A percentile compares a stretch with the other conserved stretches of the same genome.
These are phyloP conservation scores for Colletotrichum tabaci DNA, from an alignment of 2,329 filamentous ascomycete species.

Conservation along the genomic window DNA sequence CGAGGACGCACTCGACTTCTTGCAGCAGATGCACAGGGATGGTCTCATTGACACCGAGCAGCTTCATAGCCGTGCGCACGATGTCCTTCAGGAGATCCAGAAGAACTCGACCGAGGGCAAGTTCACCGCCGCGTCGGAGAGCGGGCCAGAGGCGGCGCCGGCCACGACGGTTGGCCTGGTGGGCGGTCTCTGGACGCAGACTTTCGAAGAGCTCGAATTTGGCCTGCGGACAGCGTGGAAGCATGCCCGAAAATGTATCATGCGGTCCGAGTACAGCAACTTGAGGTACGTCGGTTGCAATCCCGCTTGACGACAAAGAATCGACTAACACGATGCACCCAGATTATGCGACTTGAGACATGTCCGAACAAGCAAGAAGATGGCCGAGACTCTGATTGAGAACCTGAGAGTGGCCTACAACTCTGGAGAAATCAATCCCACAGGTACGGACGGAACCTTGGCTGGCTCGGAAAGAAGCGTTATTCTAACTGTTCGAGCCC, in stretches of 20 bases:
- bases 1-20: slow-evolving; percentile 38
- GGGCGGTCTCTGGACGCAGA: slow-evolving; percentile 39
- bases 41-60: slow-evolving; percentile 28
- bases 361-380: slow-evolving; percentile 39
- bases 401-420: slow-evolving; percentile 36
- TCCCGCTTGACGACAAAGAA: too few species aligned
- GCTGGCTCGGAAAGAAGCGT: too few species aligned
- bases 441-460: background rate
- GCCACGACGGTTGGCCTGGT: slow-evolving; percentile 21
- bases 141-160: slow-evolving; percentile 22
- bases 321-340: background rate
- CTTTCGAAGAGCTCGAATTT: slow-evolving; percentile 40
- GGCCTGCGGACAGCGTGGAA: slow-evolving; percentile 35
- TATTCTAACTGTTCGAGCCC: background rate
- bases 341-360: slow-evolving; percentile 39
- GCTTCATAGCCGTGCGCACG: slow-evolving; percentile 32
- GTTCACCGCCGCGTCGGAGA: slow-evolving; percentile 22
- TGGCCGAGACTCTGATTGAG: slow-evolving; percentile 39
- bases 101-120: slow-evolving; percentile 36
- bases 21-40: slow-evolving; percentile 39
- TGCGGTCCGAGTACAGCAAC: slow-evolving; percentile 37
- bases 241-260: slow-evolving; percentile 40
- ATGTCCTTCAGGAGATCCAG: slow-evolving; percentile 39
- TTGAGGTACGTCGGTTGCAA: slow-evolving; percentile 16
- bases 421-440: slow-evolving; percentile 37